Evolutionary conservation across 306 rosid species (phyloP).

Genomic region (Sphenostylis stenocarpa): DNA sequence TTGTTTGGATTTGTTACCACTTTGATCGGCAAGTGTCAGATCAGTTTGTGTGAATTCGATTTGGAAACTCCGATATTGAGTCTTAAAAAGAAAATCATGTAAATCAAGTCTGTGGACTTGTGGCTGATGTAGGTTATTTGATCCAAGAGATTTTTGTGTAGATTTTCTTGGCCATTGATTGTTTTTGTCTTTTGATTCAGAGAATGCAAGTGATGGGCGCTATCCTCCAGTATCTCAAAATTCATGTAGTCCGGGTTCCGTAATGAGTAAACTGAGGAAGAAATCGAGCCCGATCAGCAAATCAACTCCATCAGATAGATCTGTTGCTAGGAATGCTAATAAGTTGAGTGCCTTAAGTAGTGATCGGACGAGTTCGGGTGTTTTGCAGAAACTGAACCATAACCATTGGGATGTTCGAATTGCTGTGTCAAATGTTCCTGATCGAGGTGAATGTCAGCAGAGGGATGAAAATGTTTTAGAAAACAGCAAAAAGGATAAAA

Average conservation of each 20-base stretch:
- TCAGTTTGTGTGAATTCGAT: background rate
- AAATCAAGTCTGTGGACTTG: background rate
- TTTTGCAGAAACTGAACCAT: constrained; percentile 41
- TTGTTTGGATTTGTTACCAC: background rate
- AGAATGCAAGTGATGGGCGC: constrained; percentile 60
- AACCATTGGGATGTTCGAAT: constrained; percentile 59
- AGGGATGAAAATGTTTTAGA: constrained; percentile 45
- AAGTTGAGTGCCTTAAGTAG: constrained; percentile 45
- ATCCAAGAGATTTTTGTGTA: background rate
- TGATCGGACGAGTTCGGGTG: constrained; percentile 36
- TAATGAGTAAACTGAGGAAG: constrained; percentile 44
- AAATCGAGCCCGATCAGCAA: constrained; percentile 28
- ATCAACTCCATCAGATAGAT: constrained; percentile 54
- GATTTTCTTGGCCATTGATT: background rate
- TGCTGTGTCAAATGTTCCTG: constrained; percentile 41
- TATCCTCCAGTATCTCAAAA: constrained; percentile 46
- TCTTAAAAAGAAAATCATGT: background rate
- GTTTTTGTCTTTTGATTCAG: constrained; percentile 31
- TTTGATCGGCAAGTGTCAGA: background rate
- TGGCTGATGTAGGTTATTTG: background rate
- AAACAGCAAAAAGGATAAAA: constrained; percentile 45
- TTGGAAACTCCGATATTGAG: background rate
- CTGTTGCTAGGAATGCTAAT: constrained; percentile 48
- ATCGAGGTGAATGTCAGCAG: constrained; percentile 31
- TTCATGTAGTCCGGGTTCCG: constrained; percentile 40